phyloP scores from a whole-genome alignment of 306 rosid genomes.

The Trichosanthes cucumerina region DNA sequence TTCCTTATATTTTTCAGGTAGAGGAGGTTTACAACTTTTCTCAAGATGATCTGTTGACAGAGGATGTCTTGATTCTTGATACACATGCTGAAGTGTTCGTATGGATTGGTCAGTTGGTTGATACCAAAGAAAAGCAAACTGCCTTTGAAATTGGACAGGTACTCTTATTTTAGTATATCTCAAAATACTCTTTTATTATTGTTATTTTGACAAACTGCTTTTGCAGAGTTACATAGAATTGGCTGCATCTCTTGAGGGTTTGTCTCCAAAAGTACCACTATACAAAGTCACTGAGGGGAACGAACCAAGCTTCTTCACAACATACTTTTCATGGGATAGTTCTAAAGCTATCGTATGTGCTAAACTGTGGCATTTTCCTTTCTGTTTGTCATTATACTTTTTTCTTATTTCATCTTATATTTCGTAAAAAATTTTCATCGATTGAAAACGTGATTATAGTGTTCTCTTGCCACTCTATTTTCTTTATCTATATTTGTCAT shows the following conservation, averaged over 20 bases:
- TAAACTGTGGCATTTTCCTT: neutral
- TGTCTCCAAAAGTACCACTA: slow-evolving; percentile 62
- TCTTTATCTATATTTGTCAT: neutral
- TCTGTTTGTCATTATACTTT: neutral
- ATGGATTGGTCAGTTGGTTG: slow-evolving; percentile 86
- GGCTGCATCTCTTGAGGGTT: slow-evolving; percentile 61
- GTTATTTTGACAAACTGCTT: neutral
- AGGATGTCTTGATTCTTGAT: slow-evolving; percentile 77
- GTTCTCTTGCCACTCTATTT: neutral
- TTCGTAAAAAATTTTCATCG: slow-evolving; percentile 1
- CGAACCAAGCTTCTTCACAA: slow-evolving; percentile 90
- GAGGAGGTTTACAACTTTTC: slow-evolving; percentile 77
- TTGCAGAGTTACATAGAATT: slow-evolving; percentile 72
- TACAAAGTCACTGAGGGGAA: slow-evolving; percentile 69
- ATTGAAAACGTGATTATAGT: neutral
- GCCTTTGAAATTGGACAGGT: slow-evolving; percentile 93
- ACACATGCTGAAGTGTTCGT: slow-evolving; percentile 72
- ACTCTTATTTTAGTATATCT: slow-evolving; percentile 20
- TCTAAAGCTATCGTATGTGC: slow-evolving; percentile 68
- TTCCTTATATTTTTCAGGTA: slow-evolving; percentile 42
- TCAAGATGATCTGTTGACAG: slow-evolving; percentile 98
- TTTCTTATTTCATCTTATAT: neutral
- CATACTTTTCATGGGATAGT: slow-evolving; percentile 83
- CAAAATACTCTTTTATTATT: neutral
- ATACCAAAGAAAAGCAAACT: slow-evolving; percentile 45